A percentile compares a stretch with the other conserved stretches of the same genome.
These are phyloP conservation scores for Litsea cubeba DNA, from an alignment of 164 flowering plant species.

Conservation along the genomic window DNA sequence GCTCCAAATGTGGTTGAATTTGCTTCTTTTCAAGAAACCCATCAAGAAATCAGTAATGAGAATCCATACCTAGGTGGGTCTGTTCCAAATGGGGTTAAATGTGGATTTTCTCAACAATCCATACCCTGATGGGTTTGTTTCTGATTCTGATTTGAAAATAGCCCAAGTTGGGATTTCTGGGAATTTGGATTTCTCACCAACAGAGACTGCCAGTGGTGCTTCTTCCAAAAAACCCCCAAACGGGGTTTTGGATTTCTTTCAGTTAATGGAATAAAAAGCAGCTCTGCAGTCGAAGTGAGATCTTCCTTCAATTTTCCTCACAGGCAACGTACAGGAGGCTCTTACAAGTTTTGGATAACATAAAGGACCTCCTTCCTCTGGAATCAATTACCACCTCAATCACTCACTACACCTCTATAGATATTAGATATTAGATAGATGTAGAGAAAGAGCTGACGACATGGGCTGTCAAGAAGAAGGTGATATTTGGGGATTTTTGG, in stretches of 20 bases:
- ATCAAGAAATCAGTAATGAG: background rate
- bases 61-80: background rate
- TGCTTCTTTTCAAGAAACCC: background rate
- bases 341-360: background rate
- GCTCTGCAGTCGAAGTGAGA: constrained; percentile 11
- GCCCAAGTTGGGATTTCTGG: constrained; percentile 9
- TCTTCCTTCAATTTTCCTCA: background rate
- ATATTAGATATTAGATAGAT: background rate
- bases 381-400: background rate
- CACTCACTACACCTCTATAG: background rate
- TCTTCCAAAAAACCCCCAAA: background rate
- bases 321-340: background rate
- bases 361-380: background rate
- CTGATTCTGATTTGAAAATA: constrained; percentile 2
- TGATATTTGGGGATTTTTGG: constrained; percentile 3
- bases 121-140: background rate
- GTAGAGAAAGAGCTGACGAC: background rate
- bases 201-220: background rate
- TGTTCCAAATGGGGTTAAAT: background rate
- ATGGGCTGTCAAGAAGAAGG: constrained; percentile 15
- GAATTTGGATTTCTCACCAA: too few relatives aligned
- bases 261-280: constrained; percentile 1
- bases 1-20: background rate
- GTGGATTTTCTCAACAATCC: constrained; percentile 1
- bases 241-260: constrained; percentile 2